phyloP scores from a whole-genome alignment of 306 rosid species.

The Dryas drummondii region DNA sequence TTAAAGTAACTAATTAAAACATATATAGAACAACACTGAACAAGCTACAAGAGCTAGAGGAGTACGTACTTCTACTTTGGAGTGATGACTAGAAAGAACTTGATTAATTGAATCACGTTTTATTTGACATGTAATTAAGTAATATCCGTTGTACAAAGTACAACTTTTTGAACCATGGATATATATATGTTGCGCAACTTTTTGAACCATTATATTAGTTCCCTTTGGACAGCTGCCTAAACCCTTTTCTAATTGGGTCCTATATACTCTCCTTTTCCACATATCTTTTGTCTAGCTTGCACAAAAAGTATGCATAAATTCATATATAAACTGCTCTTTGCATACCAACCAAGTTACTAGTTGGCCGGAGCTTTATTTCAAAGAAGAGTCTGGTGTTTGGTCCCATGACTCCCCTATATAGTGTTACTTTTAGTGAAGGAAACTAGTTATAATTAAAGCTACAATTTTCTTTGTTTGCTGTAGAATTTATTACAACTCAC shows the following conservation, averaged over 20 bases:
- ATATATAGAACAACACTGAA: too few relatives aligned
- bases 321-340: not conserved
- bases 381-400: not conserved
- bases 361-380: not conserved
- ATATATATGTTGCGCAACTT: not conserved
- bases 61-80: constrained; percentile 1
- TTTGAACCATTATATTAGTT: not conserved
- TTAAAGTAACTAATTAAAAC: too few relatives aligned
- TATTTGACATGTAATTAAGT: not conserved
- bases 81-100: constrained; percentile 21
- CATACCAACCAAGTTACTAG: not conserved
- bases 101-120: constrained; percentile 40
- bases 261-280: not conserved
- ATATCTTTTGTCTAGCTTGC: not conserved
- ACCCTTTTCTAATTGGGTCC: not conserved
- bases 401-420: not conserved
- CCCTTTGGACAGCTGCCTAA: constrained; percentile 1
- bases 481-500: constrained; percentile 21
- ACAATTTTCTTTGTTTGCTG: not conserved
- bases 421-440: too few relatives aligned
- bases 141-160: constrained; percentile 15
- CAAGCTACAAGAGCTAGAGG: too few relatives aligned
- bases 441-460: too few relatives aligned
- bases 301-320: not conserved
- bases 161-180: not conserved